These are phyloP conservation scores for Eucalyptus tenuipes DNA, from an alignment of 345 rosid species.

Conservation along the genomic window DNA sequence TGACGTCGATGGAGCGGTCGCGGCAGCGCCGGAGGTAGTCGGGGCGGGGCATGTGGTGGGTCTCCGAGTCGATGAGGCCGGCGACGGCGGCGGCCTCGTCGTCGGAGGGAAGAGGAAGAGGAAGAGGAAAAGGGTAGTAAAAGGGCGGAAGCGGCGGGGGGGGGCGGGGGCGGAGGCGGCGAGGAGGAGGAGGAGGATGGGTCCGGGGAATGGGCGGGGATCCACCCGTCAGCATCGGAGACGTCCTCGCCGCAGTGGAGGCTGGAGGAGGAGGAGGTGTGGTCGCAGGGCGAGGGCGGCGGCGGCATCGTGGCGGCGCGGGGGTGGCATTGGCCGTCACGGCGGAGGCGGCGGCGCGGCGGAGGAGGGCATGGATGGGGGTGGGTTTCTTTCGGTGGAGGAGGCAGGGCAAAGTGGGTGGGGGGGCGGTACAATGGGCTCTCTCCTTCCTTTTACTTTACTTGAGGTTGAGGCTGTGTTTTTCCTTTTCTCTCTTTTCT, in stretches of 20 bases:
- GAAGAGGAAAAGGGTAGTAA: neutral
- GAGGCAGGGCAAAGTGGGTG: neutral
- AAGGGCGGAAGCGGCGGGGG: neutral
- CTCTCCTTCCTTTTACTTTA: neutral
- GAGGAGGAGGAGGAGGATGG: constrained; percentile 3
- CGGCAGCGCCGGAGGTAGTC: constrained; percentile 38
- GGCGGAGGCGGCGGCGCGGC: neutral
- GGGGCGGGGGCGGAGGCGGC: neutral
- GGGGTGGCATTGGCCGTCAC: neutral
- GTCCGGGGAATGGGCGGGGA: neutral
- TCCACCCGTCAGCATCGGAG: constrained; percentile 1
- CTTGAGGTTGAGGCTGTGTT: neutral
- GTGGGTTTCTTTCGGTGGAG: neutral
- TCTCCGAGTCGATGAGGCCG: constrained; percentile 24
- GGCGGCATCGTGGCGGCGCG: neutral
- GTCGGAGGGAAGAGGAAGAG: neutral
- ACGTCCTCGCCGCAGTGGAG: constrained; percentile 12
- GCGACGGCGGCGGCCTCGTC: neutral
- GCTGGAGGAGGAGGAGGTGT: neutral
- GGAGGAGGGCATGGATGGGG: neutral
- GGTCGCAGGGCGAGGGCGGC: neutral
- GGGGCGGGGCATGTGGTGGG: constrained; percentile 11
- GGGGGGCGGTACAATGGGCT: neutral
- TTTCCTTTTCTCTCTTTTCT: neutral
- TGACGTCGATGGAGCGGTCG: constrained; percentile 25